Percentiles rank a stretch among this genome's conserved stretches.
phyloP scores from a whole-genome alignment of 805 yeast species.

The Kodamaea kaohsiungensis region DNA sequence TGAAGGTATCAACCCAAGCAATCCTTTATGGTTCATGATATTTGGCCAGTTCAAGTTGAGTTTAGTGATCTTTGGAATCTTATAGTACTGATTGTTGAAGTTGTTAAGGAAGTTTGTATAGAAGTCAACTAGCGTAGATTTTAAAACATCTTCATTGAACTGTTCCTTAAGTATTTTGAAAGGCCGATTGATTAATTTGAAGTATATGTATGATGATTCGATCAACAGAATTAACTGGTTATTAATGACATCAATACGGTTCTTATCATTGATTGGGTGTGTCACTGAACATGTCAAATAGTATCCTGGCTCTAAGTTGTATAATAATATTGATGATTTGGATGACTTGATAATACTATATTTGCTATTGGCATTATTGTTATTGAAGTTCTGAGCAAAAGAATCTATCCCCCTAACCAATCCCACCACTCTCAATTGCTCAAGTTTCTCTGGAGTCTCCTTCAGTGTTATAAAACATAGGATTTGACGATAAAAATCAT shows the following conservation, averaged over 20 bases:
- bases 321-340: slow-evolving; percentile 26
- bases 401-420: slow-evolving; percentile 38
- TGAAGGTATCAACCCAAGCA: slow-evolving; percentile 31
- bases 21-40: slow-evolving; percentile 35
- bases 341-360: slow-evolving; percentile 26
- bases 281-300: slow-evolving; percentile 30
- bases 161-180: slow-evolving; percentile 17
- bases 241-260: slow-evolving; percentile 20
- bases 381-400: slow-evolving; percentile 27
- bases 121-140: slow-evolving; percentile 19
- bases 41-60: slow-evolving; percentile 37
- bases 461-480: slow-evolving; percentile 27
- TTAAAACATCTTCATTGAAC: slow-evolving; percentile 19
- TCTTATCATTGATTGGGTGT: slow-evolving; percentile 7
- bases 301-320: slow-evolving; percentile 26
- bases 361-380: slow-evolving; percentile 3
- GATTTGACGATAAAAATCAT: slow-evolving; percentile 34
- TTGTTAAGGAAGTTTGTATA: slow-evolving; percentile 31
- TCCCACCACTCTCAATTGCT: slow-evolving; percentile 35
- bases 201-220: slow-evolving; percentile 22
- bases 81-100: slow-evolving; percentile 25
- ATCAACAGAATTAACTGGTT: slow-evolving; percentile 28
- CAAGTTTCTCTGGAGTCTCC: slow-evolving; percentile 12
- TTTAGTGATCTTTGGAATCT: slow-evolving; percentile 15
- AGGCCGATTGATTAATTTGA: slow-evolving; percentile 29